A percentile compares a stretch with the other conserved stretches of the same genome.
Evolutionary conservation across 208 protist genomes (phyloP).

Genomic region (Acanthamoeba castellanii): DNA sequence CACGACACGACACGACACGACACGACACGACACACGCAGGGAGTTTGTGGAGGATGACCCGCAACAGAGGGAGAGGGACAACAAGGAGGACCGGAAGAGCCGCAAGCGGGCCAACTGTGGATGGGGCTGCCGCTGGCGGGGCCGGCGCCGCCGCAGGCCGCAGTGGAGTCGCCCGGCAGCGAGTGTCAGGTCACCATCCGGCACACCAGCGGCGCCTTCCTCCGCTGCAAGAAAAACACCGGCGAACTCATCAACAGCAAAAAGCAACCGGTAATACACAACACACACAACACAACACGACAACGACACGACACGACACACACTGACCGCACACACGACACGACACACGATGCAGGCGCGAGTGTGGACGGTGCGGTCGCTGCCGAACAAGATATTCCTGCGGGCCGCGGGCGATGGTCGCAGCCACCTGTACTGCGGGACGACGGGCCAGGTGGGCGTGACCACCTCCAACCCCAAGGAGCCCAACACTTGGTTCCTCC

Average conservation of each 20-base stretch:
- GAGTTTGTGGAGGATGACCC: neutral
- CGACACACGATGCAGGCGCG: neutral
- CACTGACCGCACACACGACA: neutral
- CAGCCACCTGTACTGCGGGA: slow-evolving; percentile 25
- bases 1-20: neutral
- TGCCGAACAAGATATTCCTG: neutral
- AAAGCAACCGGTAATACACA: neutral
- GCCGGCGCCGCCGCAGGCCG: no score
- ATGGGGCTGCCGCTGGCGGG: neutral
- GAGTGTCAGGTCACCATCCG: neutral
- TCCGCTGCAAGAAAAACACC: neutral
- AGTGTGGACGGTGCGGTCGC: neutral
- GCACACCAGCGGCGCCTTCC: neutral
- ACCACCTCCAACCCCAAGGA: neutral
- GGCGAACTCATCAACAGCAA: neutral
- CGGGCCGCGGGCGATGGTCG: neutral
- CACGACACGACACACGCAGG: neutral
- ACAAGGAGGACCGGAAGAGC: neutral
- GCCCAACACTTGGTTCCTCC: neutral
- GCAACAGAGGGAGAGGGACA: neutral
- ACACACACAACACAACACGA: no score
- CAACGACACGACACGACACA: neutral
- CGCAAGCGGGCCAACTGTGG: neutral
- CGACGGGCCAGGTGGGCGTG: neutral
- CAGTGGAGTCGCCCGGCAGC: no score